Percentiles rank a stretch among this genome's conserved stretches.
These are phyloP conservation scores for Rhodomyrtus psidioides DNA, from an alignment of 441 rosid genomes.

Conservation along the genomic window DNA sequence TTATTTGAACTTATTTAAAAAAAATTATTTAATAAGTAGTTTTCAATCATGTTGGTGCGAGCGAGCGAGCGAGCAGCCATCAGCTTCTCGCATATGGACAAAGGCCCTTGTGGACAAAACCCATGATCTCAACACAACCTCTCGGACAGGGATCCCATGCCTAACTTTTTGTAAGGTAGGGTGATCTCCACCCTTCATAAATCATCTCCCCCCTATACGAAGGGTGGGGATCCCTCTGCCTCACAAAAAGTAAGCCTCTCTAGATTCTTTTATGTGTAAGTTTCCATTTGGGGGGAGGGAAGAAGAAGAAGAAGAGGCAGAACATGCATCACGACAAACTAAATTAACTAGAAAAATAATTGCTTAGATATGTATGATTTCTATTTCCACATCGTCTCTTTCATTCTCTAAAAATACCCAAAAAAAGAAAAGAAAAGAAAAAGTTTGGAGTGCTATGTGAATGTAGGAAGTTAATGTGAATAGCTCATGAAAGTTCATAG, in stretches of 20 bases:
- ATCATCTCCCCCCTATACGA: no score
- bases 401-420: not conserved
- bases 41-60: not conserved
- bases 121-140: not conserved
- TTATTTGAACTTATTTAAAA: constrained; percentile 4
- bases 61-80: not conserved
- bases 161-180: no score
- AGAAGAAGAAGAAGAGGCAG: not conserved
- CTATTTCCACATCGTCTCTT: not conserved
- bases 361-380: not conserved
- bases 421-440: not conserved
- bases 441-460: not conserved
- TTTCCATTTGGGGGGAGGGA: not conserved
- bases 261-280: not conserved
- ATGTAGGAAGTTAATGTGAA: not conserved
- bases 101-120: not conserved
- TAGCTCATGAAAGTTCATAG: not conserved
- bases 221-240: no score
- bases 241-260: no score
- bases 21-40: not conserved
- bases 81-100: not conserved
- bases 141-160: no score
- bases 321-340: not conserved
- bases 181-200: no score
- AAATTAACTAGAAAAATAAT: not conserved